Evolutionary conservation across 768 basidiomycete species (phyloP).

Genomic region (Trametes cinnabarina): DNA sequence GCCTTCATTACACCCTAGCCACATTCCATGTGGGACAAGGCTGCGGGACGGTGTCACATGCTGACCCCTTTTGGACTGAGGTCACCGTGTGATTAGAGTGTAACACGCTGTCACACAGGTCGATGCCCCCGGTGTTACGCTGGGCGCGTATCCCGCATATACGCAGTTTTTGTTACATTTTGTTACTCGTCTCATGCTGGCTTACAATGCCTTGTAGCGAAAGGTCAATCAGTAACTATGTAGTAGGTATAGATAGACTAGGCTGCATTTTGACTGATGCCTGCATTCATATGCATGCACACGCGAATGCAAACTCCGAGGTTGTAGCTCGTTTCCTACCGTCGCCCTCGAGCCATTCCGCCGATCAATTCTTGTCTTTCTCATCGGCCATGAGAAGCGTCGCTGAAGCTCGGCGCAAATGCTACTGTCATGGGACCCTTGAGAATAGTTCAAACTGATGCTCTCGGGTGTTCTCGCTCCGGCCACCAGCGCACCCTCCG

Average conservation of each 20-base stretch:
- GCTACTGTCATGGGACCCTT: conserved; percentile 1
- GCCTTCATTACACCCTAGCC: too few relatives aligned
- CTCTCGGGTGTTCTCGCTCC: conserved; percentile 14
- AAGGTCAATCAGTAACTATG: too few relatives aligned
- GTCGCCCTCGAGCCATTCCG: neutral
- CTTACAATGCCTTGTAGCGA: too few relatives aligned
- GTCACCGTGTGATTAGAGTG: too few relatives aligned
- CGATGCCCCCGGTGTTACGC: conserved; percentile 3
- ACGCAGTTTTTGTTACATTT: too few relatives aligned
- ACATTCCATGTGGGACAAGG: too few relatives aligned
- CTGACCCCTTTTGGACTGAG: too few relatives aligned
- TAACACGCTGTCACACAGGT: too few relatives aligned
- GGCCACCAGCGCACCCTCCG: neutral
- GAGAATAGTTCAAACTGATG: neutral
- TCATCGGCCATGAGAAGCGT: neutral
- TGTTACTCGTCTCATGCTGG: too few relatives aligned
- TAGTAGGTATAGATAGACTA: neutral
- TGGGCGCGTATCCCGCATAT: too few relatives aligned
- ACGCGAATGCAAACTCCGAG: neutral
- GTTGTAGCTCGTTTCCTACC: neutral
- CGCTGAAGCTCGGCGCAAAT: neutral
- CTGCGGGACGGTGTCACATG: too few relatives aligned
- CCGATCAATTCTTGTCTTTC: neutral
- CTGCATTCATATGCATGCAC: too few relatives aligned
- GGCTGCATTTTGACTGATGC: neutral